Percentiles rank a stretch among this genome's conserved stretches.
phyloP scores from a whole-genome alignment of 2,329 filamentous ascomycete genomes.

The Curvularia verruculosa region DNA sequence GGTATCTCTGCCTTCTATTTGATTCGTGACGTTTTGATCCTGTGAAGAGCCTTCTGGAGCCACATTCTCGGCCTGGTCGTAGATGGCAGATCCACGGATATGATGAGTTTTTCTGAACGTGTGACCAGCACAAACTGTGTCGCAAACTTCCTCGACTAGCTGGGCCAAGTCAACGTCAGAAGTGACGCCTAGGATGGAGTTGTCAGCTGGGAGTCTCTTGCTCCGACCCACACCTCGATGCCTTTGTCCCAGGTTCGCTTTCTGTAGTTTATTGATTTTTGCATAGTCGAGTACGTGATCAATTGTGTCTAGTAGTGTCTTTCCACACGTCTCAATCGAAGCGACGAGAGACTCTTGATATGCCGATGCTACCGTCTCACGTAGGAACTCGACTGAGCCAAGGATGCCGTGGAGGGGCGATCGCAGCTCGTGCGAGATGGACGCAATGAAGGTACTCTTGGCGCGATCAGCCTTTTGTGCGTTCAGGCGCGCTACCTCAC shows the following conservation, averaged over 20 bases:
- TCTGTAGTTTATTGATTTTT: conserved; percentile 47
- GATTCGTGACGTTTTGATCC: background rate
- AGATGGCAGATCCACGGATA: conserved; percentile 29
- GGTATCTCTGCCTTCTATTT: conserved; percentile 25
- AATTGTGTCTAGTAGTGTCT: conserved; percentile 50
- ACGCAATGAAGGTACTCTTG: conserved; percentile 52
- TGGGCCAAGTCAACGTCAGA: conserved; percentile 40
- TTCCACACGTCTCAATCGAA: conserved; percentile 47
- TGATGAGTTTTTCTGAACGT: conserved; percentile 45
- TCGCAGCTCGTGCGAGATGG: conserved; percentile 56
- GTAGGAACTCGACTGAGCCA: conserved; percentile 47
- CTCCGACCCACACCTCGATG: conserved; percentile 22
- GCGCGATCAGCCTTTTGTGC: conserved; percentile 42
- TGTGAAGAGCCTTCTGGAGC: conserved; percentile 22
- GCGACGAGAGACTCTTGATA: conserved; percentile 51
- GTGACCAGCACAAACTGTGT: conserved; percentile 61
- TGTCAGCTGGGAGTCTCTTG: conserved; percentile 37
- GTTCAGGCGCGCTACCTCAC: conserved; percentile 40
- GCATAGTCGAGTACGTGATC: conserved; percentile 48
- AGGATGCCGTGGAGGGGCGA: conserved; percentile 68
- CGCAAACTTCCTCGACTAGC: conserved; percentile 59
- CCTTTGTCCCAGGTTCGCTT: conserved; percentile 24
- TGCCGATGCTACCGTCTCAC: conserved; percentile 36
- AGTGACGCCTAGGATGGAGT: conserved; percentile 40
- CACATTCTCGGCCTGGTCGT: conserved; percentile 29